Evolutionary conservation across 2,329 filamentous ascomycete genomes (phyloP).

Genomic region (Allantophomopsis lycopodina): DNA sequence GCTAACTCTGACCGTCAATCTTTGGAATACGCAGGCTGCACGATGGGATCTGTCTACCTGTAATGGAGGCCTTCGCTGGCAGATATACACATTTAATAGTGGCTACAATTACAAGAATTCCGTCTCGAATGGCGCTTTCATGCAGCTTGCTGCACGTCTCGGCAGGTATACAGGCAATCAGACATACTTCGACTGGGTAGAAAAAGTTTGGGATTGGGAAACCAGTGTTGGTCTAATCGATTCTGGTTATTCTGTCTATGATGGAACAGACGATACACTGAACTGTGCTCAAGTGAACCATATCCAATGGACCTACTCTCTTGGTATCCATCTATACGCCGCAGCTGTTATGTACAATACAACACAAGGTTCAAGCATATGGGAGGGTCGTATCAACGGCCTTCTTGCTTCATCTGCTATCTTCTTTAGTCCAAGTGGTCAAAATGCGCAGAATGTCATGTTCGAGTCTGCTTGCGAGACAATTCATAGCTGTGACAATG

Average conservation of each 20-base stretch:
- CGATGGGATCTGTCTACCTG: slow-evolving; percentile 61
- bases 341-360: slow-evolving; percentile 49
- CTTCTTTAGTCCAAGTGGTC: slow-evolving; percentile 36
- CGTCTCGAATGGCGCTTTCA: slow-evolving; percentile 70
- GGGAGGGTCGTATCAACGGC: slow-evolving; percentile 36
- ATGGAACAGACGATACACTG: slow-evolving; percentile 37
- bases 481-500: slow-evolving; percentile 39
- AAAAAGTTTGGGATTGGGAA: slow-evolving; percentile 54
- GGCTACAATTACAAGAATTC: slow-evolving; percentile 77
- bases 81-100: slow-evolving; percentile 65
- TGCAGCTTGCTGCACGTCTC: slow-evolving; percentile 66
- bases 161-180: slow-evolving; percentile 55
- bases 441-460: slow-evolving; percentile 44
- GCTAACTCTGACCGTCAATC: slow-evolving; percentile 53
- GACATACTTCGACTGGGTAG: slow-evolving; percentile 54
- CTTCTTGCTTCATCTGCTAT: slow-evolving; percentile 34
- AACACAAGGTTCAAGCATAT: slow-evolving; percentile 33
- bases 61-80: slow-evolving; percentile 64
- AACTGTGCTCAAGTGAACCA: slow-evolving; percentile 39
- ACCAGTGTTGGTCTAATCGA: slow-evolving; percentile 41
- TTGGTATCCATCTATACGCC: slow-evolving; percentile 52
- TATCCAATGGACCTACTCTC: slow-evolving; percentile 50
- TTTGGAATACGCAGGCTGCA: slow-evolving; percentile 57
- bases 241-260: slow-evolving; percentile 38
- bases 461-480: slow-evolving; percentile 54